Conservation (phyloP, 2,329 filamentous ascomycete species). For the Colletotrichum limetticola region DNA sequence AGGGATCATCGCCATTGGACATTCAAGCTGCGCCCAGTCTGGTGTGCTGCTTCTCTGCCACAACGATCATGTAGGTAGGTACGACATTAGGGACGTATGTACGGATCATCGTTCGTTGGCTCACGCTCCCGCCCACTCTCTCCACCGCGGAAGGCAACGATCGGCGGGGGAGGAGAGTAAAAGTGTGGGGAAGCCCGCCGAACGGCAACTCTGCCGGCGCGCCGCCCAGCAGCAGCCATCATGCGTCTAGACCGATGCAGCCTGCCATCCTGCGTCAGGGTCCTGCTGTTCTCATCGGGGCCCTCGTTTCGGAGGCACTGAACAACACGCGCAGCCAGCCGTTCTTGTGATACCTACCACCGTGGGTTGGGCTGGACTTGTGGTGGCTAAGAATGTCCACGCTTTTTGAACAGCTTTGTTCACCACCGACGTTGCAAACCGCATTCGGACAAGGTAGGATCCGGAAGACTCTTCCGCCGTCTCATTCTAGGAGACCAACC, state of each 20-base stretch:
- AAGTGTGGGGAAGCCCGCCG: slow-evolving; percentile 14
- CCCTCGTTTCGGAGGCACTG: not conserved
- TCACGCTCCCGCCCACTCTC: not conserved
- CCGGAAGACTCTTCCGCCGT: not conserved
- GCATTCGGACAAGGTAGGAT: not conserved
- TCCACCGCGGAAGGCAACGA: slow-evolving; percentile 2
- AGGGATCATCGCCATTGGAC: not conserved
- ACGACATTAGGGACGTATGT: slow-evolving; percentile 3
- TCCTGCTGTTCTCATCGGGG: not conserved
- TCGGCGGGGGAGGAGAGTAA: not conserved
- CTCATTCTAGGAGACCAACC: not conserved
- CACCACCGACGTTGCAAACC: not conserved
- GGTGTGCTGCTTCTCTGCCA: too few species aligned
- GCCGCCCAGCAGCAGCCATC: not conserved
- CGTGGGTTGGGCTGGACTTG: not conserved
- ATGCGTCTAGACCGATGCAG: not conserved
- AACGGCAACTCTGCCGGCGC: slow-evolving; percentile 4
- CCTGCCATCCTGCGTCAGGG: not conserved
- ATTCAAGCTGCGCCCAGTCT: not conserved
- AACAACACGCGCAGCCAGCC: not conserved
- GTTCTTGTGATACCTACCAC: not conserved
- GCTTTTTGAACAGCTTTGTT: not conserved
- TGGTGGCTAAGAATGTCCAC: not conserved
- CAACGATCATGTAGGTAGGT: not conserved
- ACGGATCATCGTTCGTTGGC: slow-evolving; percentile 18